Conservation (phyloP, 257 asterid genomes). For the Solanum peruvianum region DNA sequence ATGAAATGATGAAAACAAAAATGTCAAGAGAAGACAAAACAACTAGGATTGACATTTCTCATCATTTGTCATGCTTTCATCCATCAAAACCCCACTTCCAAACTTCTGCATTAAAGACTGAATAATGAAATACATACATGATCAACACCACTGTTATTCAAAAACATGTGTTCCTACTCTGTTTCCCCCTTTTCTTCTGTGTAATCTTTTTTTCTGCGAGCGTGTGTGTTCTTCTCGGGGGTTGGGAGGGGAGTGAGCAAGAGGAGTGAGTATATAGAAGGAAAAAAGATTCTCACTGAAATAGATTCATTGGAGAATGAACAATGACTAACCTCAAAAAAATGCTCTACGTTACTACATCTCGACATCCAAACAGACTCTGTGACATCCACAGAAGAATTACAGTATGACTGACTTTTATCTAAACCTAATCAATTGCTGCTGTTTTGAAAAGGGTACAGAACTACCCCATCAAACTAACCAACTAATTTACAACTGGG, state of each 20-base stretch:
- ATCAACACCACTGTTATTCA: not conserved
- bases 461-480: constrained; percentile 25
- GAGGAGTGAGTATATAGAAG: not conserved
- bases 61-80: not conserved
- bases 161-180: not conserved
- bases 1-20: not conserved
- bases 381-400: constrained; percentile 52
- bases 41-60: not conserved
- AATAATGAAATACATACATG: not conserved
- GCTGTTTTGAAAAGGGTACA: constrained; percentile 22
- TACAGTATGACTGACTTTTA: constrained; percentile 34
- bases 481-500: constrained; percentile 77
- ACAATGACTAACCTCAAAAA: constrained; percentile 38
- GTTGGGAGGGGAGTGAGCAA: not conserved
- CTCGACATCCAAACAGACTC: constrained; percentile 32
- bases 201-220: not conserved
- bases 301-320: constrained; percentile 17
- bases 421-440: constrained; percentile 46
- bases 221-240: not conserved
- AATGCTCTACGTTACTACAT: constrained; percentile 30
- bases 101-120: not conserved
- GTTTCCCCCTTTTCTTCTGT: not conserved
- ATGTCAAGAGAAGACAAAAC: not conserved
- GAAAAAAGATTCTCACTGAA: constrained; percentile 5
- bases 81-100: not conserved